These are phyloP conservation scores for Aphanomyces cochlioides DNA, from an alignment of 352 stramenopile genomes.

Conservation along the genomic window DNA sequence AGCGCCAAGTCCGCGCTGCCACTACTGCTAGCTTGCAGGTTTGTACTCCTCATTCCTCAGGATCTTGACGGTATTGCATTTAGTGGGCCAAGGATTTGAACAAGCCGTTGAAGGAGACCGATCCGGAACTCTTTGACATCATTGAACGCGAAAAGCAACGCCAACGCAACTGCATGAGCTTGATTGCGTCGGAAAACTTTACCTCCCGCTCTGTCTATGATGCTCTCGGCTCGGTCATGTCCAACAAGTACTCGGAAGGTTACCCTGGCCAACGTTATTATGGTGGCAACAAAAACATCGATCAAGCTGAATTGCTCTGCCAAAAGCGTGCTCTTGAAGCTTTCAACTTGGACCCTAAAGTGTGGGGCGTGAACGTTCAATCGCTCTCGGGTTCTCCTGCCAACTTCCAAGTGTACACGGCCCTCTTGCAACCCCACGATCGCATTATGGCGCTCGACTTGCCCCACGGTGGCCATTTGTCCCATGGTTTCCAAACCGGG, in stretches of 20 bases:
- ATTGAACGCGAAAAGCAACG: conserved; percentile 98
- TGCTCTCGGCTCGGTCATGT: conserved; percentile 97
- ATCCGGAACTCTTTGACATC: conserved; percentile 92
- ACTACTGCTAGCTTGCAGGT: conserved; percentile 27
- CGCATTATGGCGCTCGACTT: conserved; percentile 98
- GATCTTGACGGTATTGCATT: not conserved
- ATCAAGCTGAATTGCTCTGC: conserved; percentile 97
- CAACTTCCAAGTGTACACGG: conserved; percentile 99
- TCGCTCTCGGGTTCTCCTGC: conserved; percentile 96
- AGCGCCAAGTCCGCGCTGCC: conserved; percentile 16
- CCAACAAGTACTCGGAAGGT: conserved; percentile 99
- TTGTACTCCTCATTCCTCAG: not conserved
- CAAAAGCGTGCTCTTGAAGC: conserved; percentile 95
- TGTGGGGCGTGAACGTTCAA: conserved; percentile 98
- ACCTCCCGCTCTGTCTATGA: conserved; percentile 97
- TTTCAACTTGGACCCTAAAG: conserved; percentile 94
- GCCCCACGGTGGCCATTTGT: conserved; percentile 97
- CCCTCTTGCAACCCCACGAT: conserved; percentile 97
- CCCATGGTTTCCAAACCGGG: conserved; percentile 97
- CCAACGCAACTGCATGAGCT: conserved; percentile 96
- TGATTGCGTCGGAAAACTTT: conserved; percentile 99
- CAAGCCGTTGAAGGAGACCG: conserved; percentile 77
- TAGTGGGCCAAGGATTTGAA: conserved; percentile 84
- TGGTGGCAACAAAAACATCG: conserved; percentile 99
- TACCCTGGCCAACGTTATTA: conserved; percentile 98